These are phyloP conservation scores for Sisymbrium altissimum DNA, from an alignment of 345 rosid genomes.

Conservation along the genomic window DNA sequence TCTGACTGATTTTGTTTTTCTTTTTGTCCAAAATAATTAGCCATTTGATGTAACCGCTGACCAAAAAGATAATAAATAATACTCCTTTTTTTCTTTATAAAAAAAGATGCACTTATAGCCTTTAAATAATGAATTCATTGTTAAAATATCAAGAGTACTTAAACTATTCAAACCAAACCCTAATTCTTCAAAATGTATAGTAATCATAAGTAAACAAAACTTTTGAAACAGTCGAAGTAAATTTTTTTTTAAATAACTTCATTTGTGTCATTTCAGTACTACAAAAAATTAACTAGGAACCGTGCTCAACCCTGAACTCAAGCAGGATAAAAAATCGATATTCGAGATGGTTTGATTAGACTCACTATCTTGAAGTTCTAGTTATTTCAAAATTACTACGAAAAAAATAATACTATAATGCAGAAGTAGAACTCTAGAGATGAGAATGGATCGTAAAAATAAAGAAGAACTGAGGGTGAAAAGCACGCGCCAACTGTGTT, in stretches of 20 bases:
- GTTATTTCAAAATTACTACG: not conserved
- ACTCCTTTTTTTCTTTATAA: not conserved
- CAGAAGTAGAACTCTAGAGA: not conserved
- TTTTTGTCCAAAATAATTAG: constrained; percentile 20
- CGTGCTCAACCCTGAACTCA: not conserved
- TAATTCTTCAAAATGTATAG: not conserved
- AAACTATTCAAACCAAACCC: not conserved
- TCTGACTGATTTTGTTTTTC: constrained; percentile 33
- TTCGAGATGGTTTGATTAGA: not conserved
- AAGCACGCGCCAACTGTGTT: constrained; percentile 22
- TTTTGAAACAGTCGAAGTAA: not conserved
- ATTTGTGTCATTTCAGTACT: not conserved
- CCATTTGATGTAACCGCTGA: constrained; percentile 6
- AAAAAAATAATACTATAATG: not conserved
- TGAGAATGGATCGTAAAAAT: not conserved
- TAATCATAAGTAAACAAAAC: not conserved
- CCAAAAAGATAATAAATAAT: not conserved
- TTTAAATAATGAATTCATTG: not conserved
- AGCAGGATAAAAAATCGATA: not conserved
- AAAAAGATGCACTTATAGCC: not conserved
- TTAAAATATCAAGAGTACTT: not conserved
- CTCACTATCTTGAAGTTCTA: not conserved
- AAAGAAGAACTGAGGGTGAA: not conserved
- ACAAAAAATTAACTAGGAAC: not conserved
- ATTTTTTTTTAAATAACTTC: no score